Evolutionary conservation across 306 rosid genomes (phyloP), one percentile per base, ranked within the genome.

Genomic region (Malus orientalis): DNA sequence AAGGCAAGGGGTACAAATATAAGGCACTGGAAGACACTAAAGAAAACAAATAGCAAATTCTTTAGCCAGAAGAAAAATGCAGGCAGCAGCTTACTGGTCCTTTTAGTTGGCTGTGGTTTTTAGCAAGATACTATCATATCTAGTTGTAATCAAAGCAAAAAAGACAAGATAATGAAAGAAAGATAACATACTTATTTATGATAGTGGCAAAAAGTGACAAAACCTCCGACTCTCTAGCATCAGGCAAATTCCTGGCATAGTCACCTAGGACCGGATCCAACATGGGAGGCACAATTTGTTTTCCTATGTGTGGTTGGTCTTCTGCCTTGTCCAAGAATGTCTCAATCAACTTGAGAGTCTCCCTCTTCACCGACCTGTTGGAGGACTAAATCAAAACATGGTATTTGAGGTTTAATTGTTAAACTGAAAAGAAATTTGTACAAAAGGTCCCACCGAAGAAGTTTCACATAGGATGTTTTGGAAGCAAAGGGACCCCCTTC

Each of bases 211-310:
- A 95, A 71, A 95, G 96, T 36, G 99, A 96, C 74, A 96, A 78
- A 74, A 96, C 99, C 86, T 96, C 99, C 0, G 99, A 92, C 78
- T 96, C 99, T 80, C 99, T 89, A 29, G 99, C 99, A 86, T 96
- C 99, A 67, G 99, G 98, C 78, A 92, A 89, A 88, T 96, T 96
- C 86, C 99, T 88, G 33, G 98, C 93, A 61, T 96, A 96, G 84
- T 96, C 99, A 74, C 93, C 96, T 9, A 96, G 93, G 65, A 96
- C 97, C 13, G 98, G 98, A 88, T 96, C 99, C 96, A 96, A 86
- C 99, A 96, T 96, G 4, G 99, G 99, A 30, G 99, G 97, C 83
- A 96, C 99, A 88, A 96, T 92, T 66, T 96, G 99, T 70, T 91
- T 96, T 69, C 99, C 99, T 70, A 89, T 96, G 74, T 91, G 99